These are phyloP conservation scores for Hirsutella minnesotensis DNA, from an alignment of 2,329 filamentous ascomycete species.

Conservation along the genomic window DNA sequence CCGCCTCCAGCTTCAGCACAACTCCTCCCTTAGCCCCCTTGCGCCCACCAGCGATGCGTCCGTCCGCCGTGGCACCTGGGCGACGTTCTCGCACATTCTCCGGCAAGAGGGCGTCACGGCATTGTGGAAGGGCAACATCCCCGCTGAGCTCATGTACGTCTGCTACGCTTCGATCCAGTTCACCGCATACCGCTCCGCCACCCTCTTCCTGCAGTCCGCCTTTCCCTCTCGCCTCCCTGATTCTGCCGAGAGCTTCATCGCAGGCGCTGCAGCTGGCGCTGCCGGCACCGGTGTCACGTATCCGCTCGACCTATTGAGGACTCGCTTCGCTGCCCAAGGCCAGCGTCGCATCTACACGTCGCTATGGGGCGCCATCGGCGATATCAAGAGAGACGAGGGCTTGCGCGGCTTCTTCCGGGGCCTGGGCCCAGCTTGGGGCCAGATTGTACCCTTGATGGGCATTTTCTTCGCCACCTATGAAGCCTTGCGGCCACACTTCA, in stretches of 20 bases:
- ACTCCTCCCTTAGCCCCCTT: conserved; percentile 67
- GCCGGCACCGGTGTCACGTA: conserved; percentile 77
- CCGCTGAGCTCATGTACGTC: conserved; percentile 88
- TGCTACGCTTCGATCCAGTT: conserved; percentile 87
- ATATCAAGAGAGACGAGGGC: conserved; percentile 70
- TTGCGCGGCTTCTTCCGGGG: conserved; percentile 76
- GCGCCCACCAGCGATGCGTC: conserved; percentile 39
- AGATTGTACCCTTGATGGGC: conserved; percentile 95
- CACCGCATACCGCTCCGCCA: conserved; percentile 68
- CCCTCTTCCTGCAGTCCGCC: conserved; percentile 50
- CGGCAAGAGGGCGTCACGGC: conserved; percentile 71
- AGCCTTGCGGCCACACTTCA: conserved; percentile 50
- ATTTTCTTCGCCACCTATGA: conserved; percentile 92
- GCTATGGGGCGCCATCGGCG: conserved; percentile 53
- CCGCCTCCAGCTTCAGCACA: conserved; percentile 83
- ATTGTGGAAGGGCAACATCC: conserved; percentile 96
- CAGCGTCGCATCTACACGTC: conserved; percentile 65
- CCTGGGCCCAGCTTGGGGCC: conserved; percentile 64
- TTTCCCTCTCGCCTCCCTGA: conserved; percentile 40
- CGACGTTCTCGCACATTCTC: conserved; percentile 66
- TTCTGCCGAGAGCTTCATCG: conserved; percentile 66
- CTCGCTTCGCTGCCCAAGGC: conserved; percentile 93
- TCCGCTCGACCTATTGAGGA: conserved; percentile 84
- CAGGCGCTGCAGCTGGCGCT: conserved; percentile 73
- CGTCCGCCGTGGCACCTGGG: conserved; percentile 63